Base-by-base conservation (phyloP, 305 asterid genomes). In the Monarda citriodora region DNA sequence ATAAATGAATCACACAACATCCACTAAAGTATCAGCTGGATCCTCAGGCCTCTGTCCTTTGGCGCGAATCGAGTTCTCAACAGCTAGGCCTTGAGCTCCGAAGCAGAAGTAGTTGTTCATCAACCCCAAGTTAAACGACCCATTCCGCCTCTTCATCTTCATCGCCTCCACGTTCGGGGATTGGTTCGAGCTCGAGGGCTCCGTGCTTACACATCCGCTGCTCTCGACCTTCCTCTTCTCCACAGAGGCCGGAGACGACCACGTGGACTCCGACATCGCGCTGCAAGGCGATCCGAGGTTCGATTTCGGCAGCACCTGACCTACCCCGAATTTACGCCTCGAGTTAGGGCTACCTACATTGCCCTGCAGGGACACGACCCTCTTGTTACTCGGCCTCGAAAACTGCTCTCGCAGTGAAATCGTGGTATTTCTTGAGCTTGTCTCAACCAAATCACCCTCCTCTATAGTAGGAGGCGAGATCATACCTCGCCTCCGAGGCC, bases 101-200 rank as follows among this genome's bases (percentile, higher is more conserved):
- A 84, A 79, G 64, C 96, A 88, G 16, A 88, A 74, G 76, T 77
- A 86, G 53, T 69, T 77, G 69, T 88, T 88, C 90, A 91, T 77
- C 74, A 77, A 44, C 74, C 74, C 67, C 64, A 71, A 49, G 55
- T 75, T 83, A 53, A 90, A 81, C 40, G 96, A 86, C 3, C 53
- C 69, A 57, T 56, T 71, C 47, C n/a, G 29, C 1, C 63, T 70
- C 70, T 67, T 82, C 79, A 66, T 71, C 52, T 77, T 80, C 23
- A 38, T 13, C 20, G 63, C 67, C 44, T 70, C 69, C 7, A 41
- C n/a, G 31, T 41, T 36, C 4, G 74, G 72, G 9, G 85, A 82
- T 31, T 64, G 69, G 56, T 54, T 72, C 56, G 58, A 63, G 64
- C 77, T 67, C 12, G 66, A 62, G 5, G 69, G 54, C 5, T 58